Evolutionary conservation across 768 basidiomycete species (phyloP), one percentile per base, ranked within the genome.

Genomic region (Mycena galericulata): DNA sequence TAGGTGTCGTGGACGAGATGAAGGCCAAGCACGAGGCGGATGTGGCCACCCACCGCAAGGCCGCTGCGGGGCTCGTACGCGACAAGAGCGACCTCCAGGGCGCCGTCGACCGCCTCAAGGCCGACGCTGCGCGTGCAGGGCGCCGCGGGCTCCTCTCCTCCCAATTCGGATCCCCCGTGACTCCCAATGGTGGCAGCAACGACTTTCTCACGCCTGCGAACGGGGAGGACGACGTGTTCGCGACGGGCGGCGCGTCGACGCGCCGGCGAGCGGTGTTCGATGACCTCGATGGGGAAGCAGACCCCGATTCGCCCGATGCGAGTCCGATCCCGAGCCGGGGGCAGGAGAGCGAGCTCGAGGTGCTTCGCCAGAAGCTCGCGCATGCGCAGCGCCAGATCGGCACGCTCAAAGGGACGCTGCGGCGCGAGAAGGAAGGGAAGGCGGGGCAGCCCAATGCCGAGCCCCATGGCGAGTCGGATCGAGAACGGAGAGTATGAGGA

Each of bases 1-100:
- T 87, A 68, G 81, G 80, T 47, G 75, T 85, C 7, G 79, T 92
- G 24, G 90, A 91, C 50, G 93, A 95, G 57, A 83, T 95, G 77
- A 95, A 93, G 76, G 86, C 88, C 59, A 97, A 96, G 78, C 96
- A 98, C 75, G 97, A 99, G 81, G 95, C 96, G 17, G 96, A 98
- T 69, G 88, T 98, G 65, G 98, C 97, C 4, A 92, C 94, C 67
- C 93, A 95, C 73, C 88, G 96, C 51, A 94, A 94, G 79, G 89
- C 92, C 61, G 90, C 93, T 2, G 97, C 97, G 1, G 91, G 93
- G 27, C 85, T 98, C 27, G 90, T 92, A 73, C 88, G 97, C 69
- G 98, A 99, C 78, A 97, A 97, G 83, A 91, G 90, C 29, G 97
- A 99, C 73, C 83, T 99, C 43, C 93, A 97, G 76, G 88, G 90